Evolutionary conservation across 768 basidiomycete species (phyloP), one percentile per base, ranked within the genome.

Genomic region (Pleurotus djamor): DNA sequence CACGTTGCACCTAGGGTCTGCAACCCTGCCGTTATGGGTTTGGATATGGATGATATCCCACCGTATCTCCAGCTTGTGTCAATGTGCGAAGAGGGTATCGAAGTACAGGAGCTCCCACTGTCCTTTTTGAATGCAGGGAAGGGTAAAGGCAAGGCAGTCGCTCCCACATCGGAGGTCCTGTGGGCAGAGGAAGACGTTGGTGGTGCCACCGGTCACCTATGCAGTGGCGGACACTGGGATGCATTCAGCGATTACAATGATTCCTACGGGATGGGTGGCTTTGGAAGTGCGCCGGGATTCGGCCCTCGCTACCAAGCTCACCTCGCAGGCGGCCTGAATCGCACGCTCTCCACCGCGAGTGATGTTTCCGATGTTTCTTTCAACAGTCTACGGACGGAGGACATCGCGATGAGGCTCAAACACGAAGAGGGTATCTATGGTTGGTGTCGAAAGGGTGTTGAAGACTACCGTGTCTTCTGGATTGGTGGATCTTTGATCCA

Each of bases 381-480:
- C 50, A 76, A 76, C 56, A 87, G 80, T 57, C 69, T 81, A 62
- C 84, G 81, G 34, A 77, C 85, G 1, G 78, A 83, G 21, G 87
- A 84, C 49, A 65, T 84, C 6, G 59, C 71, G 1, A 74, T 72
- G 32, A 69, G 73, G 64, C 66, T 85, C 67, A 79, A 76, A 65
- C 72, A 71, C 17, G 83, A 86, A 59, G 78, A 87, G 59, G 92
- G 92, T 5, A 71, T 89, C 4, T 94, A 94, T 68, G 91, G 83
- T 0, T 93, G 92, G 91, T 79, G 85, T 71, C 74, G 84, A 64
- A 91, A 87, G 66, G 91, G 87, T 13, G 61, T 76, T 3, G 83
- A 85, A 57, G 92, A 94, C 66, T 94, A 86, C 82, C 77, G 92
- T 17, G 82, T 94, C 10, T 86, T 94, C 67, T 94, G 92, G 92